Percentiles rank a stretch among this genome's conserved stretches.
Evolutionary conservation across 208 protist genomes (phyloP).

Genomic region (Entamoeba invadens): DNA sequence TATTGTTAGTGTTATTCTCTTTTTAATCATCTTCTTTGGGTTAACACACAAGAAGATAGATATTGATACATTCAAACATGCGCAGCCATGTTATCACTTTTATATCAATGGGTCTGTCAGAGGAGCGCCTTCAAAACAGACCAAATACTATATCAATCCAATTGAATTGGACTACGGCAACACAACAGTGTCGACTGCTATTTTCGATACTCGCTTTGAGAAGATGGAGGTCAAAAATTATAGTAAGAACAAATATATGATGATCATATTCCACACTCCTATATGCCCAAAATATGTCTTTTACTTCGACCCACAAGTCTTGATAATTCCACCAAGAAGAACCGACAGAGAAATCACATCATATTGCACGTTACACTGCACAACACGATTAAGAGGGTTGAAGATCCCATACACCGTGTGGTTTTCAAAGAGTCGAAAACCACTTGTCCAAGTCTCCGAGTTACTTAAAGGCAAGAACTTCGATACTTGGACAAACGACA

Average conservation of each 20-base stretch:
- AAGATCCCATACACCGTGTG: not conserved
- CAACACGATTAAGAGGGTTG: not conserved
- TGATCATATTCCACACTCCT: not conserved
- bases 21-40: not conserved
- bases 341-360: not conserved
- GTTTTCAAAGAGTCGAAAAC: not conserved
- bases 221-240: not conserved
- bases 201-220: not conserved
- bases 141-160: not conserved
- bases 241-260: not conserved
- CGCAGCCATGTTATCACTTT: not conserved
- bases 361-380: not conserved
- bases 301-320: not conserved
- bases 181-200: not conserved
- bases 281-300: not conserved
- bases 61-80: not conserved
- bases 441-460: not conserved
- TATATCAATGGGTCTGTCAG: not conserved
- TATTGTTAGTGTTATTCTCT: not conserved
- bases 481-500: not conserved
- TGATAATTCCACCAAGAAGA: not conserved
- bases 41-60: not conserved
- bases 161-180: not conserved
- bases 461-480: not conserved
- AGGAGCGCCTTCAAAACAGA: not conserved